Evolutionary conservation across 768 basidiomycete species (phyloP).

Genomic region (Boletus subparvulus): DNA sequence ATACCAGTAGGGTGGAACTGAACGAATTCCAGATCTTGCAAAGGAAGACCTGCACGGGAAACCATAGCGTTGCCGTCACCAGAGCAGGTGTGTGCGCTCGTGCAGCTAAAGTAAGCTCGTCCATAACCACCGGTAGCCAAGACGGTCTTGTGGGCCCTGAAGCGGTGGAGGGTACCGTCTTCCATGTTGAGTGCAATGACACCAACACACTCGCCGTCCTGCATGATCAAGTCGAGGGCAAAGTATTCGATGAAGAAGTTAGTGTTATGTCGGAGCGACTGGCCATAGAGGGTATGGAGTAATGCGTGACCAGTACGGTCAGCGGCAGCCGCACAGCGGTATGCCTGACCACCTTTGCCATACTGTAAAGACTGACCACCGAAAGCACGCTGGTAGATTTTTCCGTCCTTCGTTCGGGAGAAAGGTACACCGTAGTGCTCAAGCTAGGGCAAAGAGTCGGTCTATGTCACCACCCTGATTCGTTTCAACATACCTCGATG

Average conservation of each 20-base stretch:
- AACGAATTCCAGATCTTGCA: slow-evolving; percentile 98
- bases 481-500: slow-evolving; percentile 62
- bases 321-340: slow-evolving; percentile 97
- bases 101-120: slow-evolving; percentile 97
- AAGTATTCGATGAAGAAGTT: slow-evolving; percentile 99
- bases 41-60: slow-evolving; percentile 89
- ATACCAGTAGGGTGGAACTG: slow-evolving; percentile 99
- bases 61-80: slow-evolving; percentile 99
- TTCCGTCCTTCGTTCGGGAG: slow-evolving; percentile 97
- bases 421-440: slow-evolving; percentile 99
- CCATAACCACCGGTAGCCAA: slow-evolving; percentile 98
- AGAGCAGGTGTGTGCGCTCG: slow-evolving; percentile 97
- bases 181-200: slow-evolving; percentile 99
- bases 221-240: slow-evolving; percentile 98
- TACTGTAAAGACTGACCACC: slow-evolving; percentile 96
- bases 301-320: slow-evolving; percentile 99
- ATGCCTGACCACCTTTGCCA: slow-evolving; percentile 98
- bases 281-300: slow-evolving; percentile 98
- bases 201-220: slow-evolving; percentile 98
- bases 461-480: neutral
- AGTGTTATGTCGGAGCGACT: slow-evolving; percentile 97
- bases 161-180: slow-evolving; percentile 97
- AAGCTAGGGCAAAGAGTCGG: slow-evolving; percentile 51
- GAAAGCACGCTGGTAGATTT: slow-evolving; percentile 99
- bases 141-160: slow-evolving; percentile 98